phyloP scores from a whole-genome alignment of 2,329 filamentous ascomycete genomes.

The Fusarium haematococcum region DNA sequence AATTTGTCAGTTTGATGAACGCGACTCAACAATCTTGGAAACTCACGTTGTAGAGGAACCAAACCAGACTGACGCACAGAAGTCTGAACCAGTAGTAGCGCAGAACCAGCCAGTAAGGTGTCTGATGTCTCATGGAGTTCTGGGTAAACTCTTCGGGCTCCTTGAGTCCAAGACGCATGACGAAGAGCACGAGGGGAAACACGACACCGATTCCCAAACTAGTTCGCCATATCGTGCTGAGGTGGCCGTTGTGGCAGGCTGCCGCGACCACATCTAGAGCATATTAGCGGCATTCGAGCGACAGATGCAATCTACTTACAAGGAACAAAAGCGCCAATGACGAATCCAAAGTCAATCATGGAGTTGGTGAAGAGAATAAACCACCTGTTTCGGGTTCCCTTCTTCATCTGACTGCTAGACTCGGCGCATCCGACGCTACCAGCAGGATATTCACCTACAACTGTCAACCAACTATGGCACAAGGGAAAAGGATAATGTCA shows the following conservation, averaged over 20 bases:
- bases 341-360: constrained; percentile 87
- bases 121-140: constrained; percentile 74
- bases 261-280: constrained; percentile 62
- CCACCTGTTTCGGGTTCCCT: constrained; percentile 87
- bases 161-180: constrained; percentile 77
- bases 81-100: constrained; percentile 81
- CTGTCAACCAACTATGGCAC: neutral
- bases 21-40: accelerated
- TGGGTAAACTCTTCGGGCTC: constrained; percentile 83
- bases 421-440: constrained; percentile 88
- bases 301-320: constrained; percentile 46
- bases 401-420: constrained; percentile 83
- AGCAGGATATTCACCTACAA: constrained; percentile 75
- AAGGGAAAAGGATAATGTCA: constrained; percentile 11
- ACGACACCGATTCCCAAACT: constrained; percentile 82
- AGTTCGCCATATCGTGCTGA: constrained; percentile 83
- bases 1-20: neutral
- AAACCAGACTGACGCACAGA: constrained; percentile 77
- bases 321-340: constrained; percentile 82
- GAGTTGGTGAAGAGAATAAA: constrained; percentile 92
- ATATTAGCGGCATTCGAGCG: accelerated
- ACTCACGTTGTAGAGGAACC: constrained; percentile 83
- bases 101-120: constrained; percentile 66
- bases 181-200: constrained; percentile 79
- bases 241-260: constrained; percentile 69